phyloP scores from a whole-genome alignment of 805 yeast genomes.

The Saturnispora silvae region DNA sequence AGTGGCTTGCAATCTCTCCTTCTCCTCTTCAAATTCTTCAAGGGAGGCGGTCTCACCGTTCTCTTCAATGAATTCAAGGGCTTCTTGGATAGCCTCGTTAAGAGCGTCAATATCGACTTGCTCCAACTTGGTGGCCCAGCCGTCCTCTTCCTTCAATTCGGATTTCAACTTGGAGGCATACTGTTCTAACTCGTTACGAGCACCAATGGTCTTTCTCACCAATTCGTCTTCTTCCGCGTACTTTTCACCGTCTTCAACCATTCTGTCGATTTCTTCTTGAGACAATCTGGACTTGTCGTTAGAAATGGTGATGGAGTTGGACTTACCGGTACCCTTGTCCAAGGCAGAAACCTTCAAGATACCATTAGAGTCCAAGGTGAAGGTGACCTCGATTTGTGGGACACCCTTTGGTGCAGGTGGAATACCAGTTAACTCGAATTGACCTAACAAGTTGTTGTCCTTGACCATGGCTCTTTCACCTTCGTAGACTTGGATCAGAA shows the following conservation, averaged over 20 bases:
- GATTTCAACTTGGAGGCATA: slow-evolving; percentile 76
- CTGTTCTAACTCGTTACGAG: slow-evolving; percentile 81
- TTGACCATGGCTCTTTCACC: slow-evolving; percentile 94
- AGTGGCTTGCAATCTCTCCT: slow-evolving; percentile 64
- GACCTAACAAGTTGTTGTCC: slow-evolving; percentile 85
- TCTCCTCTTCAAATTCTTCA: slow-evolving; percentile 91
- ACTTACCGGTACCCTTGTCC: slow-evolving; percentile 91
- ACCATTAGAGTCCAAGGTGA: slow-evolving; percentile 80
- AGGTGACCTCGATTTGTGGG: slow-evolving; percentile 86
- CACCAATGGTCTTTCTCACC: slow-evolving; percentile 74
- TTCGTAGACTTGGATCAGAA: slow-evolving; percentile 85
- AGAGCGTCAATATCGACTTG: slow-evolving; percentile 89
- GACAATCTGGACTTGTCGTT: slow-evolving; percentile 92
- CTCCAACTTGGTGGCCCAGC: slow-evolving; percentile 67
- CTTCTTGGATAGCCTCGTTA: slow-evolving; percentile 78
- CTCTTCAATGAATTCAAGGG: slow-evolving; percentile 58
- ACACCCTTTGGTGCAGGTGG: slow-evolving; percentile 91
- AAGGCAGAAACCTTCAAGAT: slow-evolving; percentile 77
- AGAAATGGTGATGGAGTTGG: slow-evolving; percentile 82
- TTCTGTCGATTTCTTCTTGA: slow-evolving; percentile 90
- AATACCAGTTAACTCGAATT: slow-evolving; percentile 75
- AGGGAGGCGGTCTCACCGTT: slow-evolving; percentile 72
- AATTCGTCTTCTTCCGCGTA: slow-evolving; percentile 85
- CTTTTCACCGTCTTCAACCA: slow-evolving; percentile 96
- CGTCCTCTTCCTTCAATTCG: slow-evolving; percentile 40